Conservation (phyloP, 768 basidiomycete species). For the Pleurotus tuoliensis region DNA sequence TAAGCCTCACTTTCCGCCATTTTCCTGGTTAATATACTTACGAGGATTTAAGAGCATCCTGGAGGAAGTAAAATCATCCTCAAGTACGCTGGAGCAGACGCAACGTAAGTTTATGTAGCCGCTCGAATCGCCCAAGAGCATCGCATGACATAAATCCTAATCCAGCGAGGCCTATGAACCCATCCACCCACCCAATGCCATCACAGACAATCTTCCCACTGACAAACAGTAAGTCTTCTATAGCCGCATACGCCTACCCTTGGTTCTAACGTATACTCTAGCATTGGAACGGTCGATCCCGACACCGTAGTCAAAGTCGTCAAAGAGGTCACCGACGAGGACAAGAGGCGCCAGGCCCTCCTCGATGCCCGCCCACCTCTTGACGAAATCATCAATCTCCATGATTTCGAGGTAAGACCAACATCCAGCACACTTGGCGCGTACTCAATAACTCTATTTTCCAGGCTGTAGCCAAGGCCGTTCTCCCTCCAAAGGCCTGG, state of each 20-base stretch:
- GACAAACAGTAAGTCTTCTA: conserved; percentile 68
- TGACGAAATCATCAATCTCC: conserved; percentile 79
- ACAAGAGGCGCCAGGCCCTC: conserved; percentile 64
- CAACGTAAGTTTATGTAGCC: conserved; percentile 51
- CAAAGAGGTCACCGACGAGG: conserved; percentile 62
- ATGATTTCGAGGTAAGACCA: conserved; percentile 82
- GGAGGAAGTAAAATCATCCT: conserved; percentile 84
- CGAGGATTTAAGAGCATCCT: background rate
- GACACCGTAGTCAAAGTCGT: conserved; percentile 61
- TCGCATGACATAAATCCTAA: background rate
- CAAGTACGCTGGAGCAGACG: conserved; percentile 88
- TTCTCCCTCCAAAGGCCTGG: conserved; percentile 88
- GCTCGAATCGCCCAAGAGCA: conserved; percentile 8
- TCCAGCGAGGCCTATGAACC: conserved; percentile 76
- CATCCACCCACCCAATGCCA: conserved; percentile 84
- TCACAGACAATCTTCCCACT: conserved; percentile 69
- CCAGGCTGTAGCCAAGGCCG: conserved; percentile 79
- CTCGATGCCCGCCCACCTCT: conserved; percentile 67
- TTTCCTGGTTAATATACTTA: background rate
- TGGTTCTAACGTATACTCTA: conserved; percentile 17
- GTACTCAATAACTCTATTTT: background rate
- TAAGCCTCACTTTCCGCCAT: conserved; percentile 23
- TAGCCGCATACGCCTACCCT: background rate
- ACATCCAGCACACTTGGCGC: background rate
- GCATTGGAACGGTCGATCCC: conserved; percentile 70